Percentiles rank a stretch among this genome's conserved stretches.
phyloP scores from a whole-genome alignment of 2,329 filamentous ascomycete genomes.

The Microdochium bolleyi region DNA sequence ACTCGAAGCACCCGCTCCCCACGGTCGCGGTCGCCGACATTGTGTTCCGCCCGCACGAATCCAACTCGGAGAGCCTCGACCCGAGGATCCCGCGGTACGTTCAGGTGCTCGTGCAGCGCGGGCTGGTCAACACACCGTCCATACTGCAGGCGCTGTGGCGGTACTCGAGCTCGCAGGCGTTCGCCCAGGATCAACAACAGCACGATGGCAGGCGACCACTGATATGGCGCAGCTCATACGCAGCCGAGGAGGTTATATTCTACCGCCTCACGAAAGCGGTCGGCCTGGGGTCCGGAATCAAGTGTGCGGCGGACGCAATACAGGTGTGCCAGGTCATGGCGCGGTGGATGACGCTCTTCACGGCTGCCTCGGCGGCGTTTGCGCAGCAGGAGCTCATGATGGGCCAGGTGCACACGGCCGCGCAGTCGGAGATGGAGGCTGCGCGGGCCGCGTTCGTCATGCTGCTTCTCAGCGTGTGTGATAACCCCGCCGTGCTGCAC shows the following conservation, averaged over 20 bases:
- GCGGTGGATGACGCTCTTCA: constrained; percentile 52
- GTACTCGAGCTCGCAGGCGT: constrained; percentile 44
- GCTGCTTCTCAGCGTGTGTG: constrained; percentile 52
- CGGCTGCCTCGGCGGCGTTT: constrained; percentile 39
- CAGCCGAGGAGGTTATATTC: constrained; percentile 81
- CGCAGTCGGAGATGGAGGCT: constrained; percentile 47
- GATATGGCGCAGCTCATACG: constrained; percentile 48
- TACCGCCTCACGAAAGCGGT: constrained; percentile 89
- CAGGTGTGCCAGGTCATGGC: constrained; percentile 41
- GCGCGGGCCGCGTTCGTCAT: constrained; percentile 57
- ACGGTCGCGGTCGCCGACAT: constrained; percentile 46
- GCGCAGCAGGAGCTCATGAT: constrained; percentile 34
- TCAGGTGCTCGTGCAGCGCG: constrained; percentile 41
- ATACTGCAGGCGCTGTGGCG: constrained; percentile 47
- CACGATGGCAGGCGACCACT: constrained; percentile 7
- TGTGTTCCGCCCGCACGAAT: constrained; percentile 45
- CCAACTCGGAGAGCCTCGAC: constrained; percentile 43
- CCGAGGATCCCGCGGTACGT: constrained; percentile 53
- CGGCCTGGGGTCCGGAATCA: constrained; percentile 43
- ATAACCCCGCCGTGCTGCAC: constrained; percentile 47
- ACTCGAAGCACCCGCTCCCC: constrained; percentile 42
- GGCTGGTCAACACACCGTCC: constrained; percentile 44
- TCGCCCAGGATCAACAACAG: constrained; percentile 12
- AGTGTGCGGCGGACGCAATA: constrained; percentile 36
- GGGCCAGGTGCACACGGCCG: constrained; percentile 27